Percentiles rank a stretch among this genome's conserved stretches.
These are phyloP conservation scores for Suillus plorans DNA, from an alignment of 768 basidiomycete genomes.

Conservation along the genomic window DNA sequence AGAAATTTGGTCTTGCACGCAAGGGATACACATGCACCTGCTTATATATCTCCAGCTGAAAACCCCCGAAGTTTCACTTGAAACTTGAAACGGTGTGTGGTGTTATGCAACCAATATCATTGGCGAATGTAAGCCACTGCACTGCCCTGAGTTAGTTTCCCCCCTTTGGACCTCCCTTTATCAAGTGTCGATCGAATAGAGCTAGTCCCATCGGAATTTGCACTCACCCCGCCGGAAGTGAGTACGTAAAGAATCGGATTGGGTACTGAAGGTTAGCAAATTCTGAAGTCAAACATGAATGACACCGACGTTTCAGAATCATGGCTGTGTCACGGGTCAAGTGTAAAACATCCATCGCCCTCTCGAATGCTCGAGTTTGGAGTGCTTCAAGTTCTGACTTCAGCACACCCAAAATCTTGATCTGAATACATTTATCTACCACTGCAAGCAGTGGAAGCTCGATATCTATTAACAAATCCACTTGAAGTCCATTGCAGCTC, in stretches of 20 bases:
- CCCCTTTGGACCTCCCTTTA: background rate
- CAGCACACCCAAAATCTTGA: background rate
- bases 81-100: background rate
- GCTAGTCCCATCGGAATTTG: background rate
- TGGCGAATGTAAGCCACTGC: background rate
- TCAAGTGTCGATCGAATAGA: background rate
- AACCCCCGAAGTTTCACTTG: background rate
- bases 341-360: background rate
- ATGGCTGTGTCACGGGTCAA: background rate
- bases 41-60: background rate
- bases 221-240: background rate
- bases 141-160: background rate
- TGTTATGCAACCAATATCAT: background rate
- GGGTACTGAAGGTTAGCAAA: background rate
- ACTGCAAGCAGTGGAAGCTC: background rate
- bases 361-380: background rate
- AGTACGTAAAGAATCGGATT: background rate
- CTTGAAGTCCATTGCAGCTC: background rate
- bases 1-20: background rate
- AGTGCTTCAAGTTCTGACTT: background rate
- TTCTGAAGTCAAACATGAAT: background rate
- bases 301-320: background rate
- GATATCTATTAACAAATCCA: background rate
- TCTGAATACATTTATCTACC: background rate
- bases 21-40: background rate